phyloP scores from a whole-genome alignment of 1,139 yeast genomes.

The Pichia sorboxylosa region DNA sequence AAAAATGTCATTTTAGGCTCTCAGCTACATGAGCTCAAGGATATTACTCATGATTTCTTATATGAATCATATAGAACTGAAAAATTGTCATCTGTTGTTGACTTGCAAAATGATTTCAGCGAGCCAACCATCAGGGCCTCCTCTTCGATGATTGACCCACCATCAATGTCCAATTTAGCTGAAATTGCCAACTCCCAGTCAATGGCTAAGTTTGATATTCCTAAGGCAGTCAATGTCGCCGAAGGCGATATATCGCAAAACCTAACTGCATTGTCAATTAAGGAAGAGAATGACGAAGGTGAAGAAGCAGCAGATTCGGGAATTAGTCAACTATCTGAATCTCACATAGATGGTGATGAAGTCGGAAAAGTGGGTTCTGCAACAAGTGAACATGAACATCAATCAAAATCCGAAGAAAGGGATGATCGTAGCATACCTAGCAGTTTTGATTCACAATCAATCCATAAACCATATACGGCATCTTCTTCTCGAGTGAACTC shows the following conservation, averaged over 20 bases:
- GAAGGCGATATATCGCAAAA: not conserved
- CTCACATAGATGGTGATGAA: too few relatives aligned
- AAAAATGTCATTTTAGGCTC: conserved; percentile 62
- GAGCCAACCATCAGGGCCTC: not conserved
- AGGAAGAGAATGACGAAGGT: conserved; percentile 5
- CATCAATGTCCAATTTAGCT: conserved; percentile 55
- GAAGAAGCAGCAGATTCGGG: conserved; percentile 21
- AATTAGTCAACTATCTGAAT: too few relatives aligned
- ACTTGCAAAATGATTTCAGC: conserved; percentile 17
- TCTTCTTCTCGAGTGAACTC: conserved; percentile 15
- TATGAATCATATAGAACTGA: conserved; percentile 69
- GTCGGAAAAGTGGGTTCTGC: too few relatives aligned
- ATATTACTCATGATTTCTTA: conserved; percentile 51
- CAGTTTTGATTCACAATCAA: conserved; percentile 37
- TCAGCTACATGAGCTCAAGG: conserved; percentile 69
- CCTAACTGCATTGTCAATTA: conserved; percentile 6
- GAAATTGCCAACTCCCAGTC: conserved; percentile 35
- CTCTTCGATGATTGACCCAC: conserved; percentile 23
- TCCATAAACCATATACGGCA: conserved; percentile 17
- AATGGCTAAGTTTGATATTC: conserved; percentile 19
- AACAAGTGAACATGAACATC: too few relatives aligned
- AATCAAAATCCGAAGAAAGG: too few relatives aligned
- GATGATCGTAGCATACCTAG: too few relatives aligned
- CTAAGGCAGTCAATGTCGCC: conserved; percentile 1
- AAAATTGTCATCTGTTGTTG: conserved; percentile 30